Evolutionary conservation across 495 filamentous ascomycete genomes (phyloP), one percentile per base, ranked within the genome.

Genomic region (Trichoderma asperelloides): DNA sequence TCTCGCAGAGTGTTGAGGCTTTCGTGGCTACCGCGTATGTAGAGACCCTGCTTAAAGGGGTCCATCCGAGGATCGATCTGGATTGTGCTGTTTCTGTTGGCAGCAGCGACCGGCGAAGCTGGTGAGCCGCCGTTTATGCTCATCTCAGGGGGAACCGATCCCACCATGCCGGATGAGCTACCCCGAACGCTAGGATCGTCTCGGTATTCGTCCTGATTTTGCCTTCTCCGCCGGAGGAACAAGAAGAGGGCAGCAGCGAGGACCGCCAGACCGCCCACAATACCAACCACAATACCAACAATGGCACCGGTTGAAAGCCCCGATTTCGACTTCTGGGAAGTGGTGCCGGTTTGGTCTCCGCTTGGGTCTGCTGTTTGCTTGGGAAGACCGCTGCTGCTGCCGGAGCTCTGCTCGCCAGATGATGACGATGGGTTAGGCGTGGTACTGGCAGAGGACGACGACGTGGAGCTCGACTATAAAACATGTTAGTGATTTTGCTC

Each of bases 1-100:
- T 86, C 84, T 67, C 81, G 81, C 3, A 86, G 71, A 4, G 83
- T 85, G 62, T 79, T 77, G 69, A 86, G 71, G 71, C 82, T 85
- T 69, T 85, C 82, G 67, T 79, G 79, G 68, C 81, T 84, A 69
- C 80, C 79, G 18, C 80, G 74, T 33, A 73, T 73, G 68, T 83
- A 85, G 0, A 84, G 75, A 16, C 78, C 79, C 45, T 72, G 72
- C 23, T 78, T 74, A 62, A 80, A 84, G 0, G 83, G 82, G 65
- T 85, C 81, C 70, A 85, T 76, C 60, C 84, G 77, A n/a, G 83
- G 83, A 70, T 86, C 83, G 57, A 84, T 76, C 1, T 82, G 79
- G 79, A 84, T 81, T 28, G 78, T 75, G 73, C 83, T 86, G 47
- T 76, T 73, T 64, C 84, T 72, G 64, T 76, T 77, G 39, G 40